Conservation (phyloP, 192 early-diverging fungal species). For the Coemansia sp. region DNA sequence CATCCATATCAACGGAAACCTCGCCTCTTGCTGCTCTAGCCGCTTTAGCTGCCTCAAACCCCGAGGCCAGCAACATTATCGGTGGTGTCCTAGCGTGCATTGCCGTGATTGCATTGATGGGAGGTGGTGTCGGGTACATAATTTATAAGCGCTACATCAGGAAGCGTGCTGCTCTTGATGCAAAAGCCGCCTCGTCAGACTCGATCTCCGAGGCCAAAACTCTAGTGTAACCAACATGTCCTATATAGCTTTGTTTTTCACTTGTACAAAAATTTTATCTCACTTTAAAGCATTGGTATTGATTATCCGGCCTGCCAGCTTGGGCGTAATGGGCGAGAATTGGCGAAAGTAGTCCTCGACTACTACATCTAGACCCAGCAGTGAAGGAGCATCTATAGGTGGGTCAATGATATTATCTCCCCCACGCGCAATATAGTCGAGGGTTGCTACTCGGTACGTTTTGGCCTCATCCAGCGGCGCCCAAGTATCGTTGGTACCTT, state of each 20-base stretch:
- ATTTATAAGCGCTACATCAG: neutral
- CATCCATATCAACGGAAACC: neutral
- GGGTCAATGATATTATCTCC: slow-evolving; percentile 63
- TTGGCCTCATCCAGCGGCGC: slow-evolving; percentile 43
- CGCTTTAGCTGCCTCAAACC: neutral
- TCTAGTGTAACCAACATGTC: neutral
- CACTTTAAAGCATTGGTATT: neutral
- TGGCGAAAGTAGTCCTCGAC: slow-evolving; percentile 52
- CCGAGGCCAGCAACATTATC: neutral
- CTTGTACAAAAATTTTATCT: neutral
- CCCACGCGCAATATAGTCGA: slow-evolving; percentile 64
- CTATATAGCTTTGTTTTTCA: neutral
- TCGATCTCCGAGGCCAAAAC: slow-evolving; percentile 11
- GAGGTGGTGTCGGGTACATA: neutral
- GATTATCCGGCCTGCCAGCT: neutral
- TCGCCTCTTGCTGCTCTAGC: neutral
- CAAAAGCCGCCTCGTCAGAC: neutral
- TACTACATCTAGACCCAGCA: slow-evolving; percentile 23
- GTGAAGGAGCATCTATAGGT: slow-evolving; percentile 16
- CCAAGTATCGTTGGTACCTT: slow-evolving; percentile 19
- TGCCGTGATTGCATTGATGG: neutral
- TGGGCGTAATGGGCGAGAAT: slow-evolving; percentile 17
- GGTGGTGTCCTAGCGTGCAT: neutral
- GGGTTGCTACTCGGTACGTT: slow-evolving; percentile 58
- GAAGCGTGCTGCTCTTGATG: neutral